phyloP scores from a whole-genome alignment of 176 grass and related monocot species.

The Carex cristatella region DNA sequence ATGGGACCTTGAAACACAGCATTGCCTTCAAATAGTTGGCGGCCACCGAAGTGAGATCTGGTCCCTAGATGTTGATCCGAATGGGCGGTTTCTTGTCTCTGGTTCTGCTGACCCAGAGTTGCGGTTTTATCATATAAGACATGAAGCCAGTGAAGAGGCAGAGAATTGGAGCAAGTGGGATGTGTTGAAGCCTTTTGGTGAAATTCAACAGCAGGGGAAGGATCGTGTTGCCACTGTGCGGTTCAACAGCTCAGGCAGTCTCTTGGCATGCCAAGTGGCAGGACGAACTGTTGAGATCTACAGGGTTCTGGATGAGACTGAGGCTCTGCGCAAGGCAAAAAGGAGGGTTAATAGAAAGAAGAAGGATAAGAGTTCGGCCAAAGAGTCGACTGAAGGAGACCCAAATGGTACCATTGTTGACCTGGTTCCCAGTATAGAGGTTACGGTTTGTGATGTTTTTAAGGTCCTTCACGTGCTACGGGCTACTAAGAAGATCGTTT shows the following conservation, averaged over 20 bases:
- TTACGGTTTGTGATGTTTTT: conserved; percentile 68
- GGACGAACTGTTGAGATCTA: conserved; percentile 69
- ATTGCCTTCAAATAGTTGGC: conserved; percentile 84
- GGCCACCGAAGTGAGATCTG: conserved; percentile 81
- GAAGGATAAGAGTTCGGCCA: conserved; percentile 62
- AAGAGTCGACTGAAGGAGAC: conserved; percentile 28
- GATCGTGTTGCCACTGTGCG: conserved; percentile 66
- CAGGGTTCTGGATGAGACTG: conserved; percentile 66
- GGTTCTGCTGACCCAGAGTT: conserved; percentile 69
- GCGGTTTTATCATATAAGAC: conserved; percentile 60
- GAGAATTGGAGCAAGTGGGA: conserved; percentile 84
- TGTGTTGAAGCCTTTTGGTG: conserved; percentile 78
- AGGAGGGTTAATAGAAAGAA: conserved; percentile 66
- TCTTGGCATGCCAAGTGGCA: conserved; percentile 82
- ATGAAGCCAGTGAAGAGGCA: conserved; percentile 25
- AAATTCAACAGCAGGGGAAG: conserved; percentile 75
- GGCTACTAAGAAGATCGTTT: conserved; percentile 81
- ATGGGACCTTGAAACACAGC: conserved; percentile 91
- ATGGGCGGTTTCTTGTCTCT: conserved; percentile 61
- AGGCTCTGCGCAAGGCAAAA: conserved; percentile 67
- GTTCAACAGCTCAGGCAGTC: conserved; percentile 63
- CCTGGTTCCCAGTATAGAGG: conserved; percentile 39
- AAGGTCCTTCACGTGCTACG: conserved; percentile 69
- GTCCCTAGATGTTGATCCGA: conserved; percentile 74
- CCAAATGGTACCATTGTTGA: conserved; percentile 53